Evolutionary conservation across 2,329 filamentous ascomycete genomes (phyloP), one percentile per base, ranked within the genome.

Genomic region (Beauveria varroae): DNA sequence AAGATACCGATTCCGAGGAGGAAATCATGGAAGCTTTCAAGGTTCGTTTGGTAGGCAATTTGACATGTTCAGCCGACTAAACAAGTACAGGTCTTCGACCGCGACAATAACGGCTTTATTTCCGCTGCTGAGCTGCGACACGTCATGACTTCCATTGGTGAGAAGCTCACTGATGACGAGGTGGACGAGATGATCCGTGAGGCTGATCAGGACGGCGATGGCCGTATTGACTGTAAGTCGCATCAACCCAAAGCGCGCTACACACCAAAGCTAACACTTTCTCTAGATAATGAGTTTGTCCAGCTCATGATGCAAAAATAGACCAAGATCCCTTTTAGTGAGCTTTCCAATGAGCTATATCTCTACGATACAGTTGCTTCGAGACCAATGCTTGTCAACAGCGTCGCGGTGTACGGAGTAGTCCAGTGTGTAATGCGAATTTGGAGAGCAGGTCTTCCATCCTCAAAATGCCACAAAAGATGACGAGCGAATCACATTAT

Each of bases 291-390:
- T 81, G 90, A 95, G 78, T 95, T 95, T 73, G 90, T 95, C 69
- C 90, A 95, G 80, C 87, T 95, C 74, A 95, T 95, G 90, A 93
- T 95, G 90, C 90, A 95, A 84, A 93, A 93, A 83, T 93, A 90
- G 82, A 59, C 26, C 16, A 24, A 7, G 0, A 10, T 20, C 24
- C 24, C 26, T 49, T 1, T n/a, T 22, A 9, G 46, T 12, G n/a
- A 60, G 57, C 57, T 52, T 50, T 57, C 28, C 34, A 57, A 41
- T n/a, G 12, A 43, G 44, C 44, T 20, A 41, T 34, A 41, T 34
- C 41, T 16, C 44, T 50, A 46, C 22, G 20, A 44, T 37, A 47
- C 40, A 26, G 14, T 40, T 24, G 26, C 7, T 37, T 34, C 16
- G 18, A 16, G 26, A 26, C 20, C 14, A 41, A 51, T 46, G n/a